A percentile compares a stretch with the other conserved stretches of the same genome.
Evolutionary conservation across 192 early-diverging fungal genomes (phyloP).

Genomic region (Obelidium mucronatum): DNA sequence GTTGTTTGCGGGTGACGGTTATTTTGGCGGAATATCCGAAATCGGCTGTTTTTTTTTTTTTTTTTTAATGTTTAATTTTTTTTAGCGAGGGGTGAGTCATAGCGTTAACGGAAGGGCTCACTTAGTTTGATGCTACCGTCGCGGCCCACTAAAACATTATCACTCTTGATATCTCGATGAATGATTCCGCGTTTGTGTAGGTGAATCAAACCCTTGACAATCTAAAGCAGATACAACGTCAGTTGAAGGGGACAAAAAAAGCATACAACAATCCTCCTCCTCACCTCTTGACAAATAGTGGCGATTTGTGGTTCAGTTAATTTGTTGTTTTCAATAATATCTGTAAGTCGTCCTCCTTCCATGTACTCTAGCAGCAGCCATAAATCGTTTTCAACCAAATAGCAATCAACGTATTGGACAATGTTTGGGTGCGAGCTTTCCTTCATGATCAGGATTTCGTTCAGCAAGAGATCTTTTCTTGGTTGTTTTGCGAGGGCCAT

Average conservation of each 20-base stretch:
- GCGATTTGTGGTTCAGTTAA: conserved; percentile 53
- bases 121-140: conserved; percentile 79
- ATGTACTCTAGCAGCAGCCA: conserved; percentile 97
- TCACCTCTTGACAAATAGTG: conserved; percentile 37
- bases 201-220: conserved; percentile 81
- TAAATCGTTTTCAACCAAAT: conserved; percentile 78
- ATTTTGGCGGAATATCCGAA: conserved; percentile 93
- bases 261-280: neutral
- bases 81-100: neutral
- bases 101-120: conserved; percentile 36
- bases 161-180: conserved; percentile 91
- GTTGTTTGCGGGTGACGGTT: conserved; percentile 76
- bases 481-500: conserved; percentile 90
- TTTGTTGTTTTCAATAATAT: conserved; percentile 86
- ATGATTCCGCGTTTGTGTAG: conserved; percentile 86
- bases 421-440: conserved; percentile 90
- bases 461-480: conserved; percentile 91
- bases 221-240: conserved; percentile 50
- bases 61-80: no score
- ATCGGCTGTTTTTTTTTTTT: conserved; percentile 63
- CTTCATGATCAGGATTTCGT: conserved; percentile 95
- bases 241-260: no score
- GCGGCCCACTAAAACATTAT: conserved; percentile 71
- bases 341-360: conserved; percentile 92
- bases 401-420: conserved; percentile 90